Evolutionary conservation across 257 asterid genomes (phyloP), one percentile per base, ranked within the genome.

Genomic region (Plantago major): DNA sequence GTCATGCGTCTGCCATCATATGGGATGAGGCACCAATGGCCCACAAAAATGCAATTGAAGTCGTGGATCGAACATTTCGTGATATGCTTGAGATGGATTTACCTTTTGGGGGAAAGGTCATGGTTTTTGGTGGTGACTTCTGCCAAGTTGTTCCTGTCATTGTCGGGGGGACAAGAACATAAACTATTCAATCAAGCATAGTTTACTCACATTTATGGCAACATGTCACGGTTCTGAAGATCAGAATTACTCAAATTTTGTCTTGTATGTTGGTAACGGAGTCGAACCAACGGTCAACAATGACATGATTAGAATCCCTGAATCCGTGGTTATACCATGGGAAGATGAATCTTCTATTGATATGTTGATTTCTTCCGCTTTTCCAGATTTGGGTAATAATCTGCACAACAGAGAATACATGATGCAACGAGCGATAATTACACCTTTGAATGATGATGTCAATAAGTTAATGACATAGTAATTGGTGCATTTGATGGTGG

Each of bases 41-140:
- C 14, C 33, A 55, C 30, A 16, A 26, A 7, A 54, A 9, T n/a
- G 42, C 59, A 10, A 28, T 54, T 11, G 59, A 54, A 54, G 28
- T 17, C 3, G 16, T 54, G 10, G 59, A 54, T 11, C 59, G 11
- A 15, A 30, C 59, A 9, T 22, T 52, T 0, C 6, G 59, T 10
- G 59, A 26, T 54, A 54, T 9, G 59, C 46, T 6, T 64, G 59
- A 5, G 45, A 15, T 15, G 3, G 11, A 5, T 14, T 33, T 3
- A 50, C 52, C 51, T 10, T 56, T 65, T 17, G 66, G 71, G 9
- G 73, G 68, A 6, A 52, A 68, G 3, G 43, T 64, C 0, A 13
- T 65, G 7, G 46, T 65, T 10, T 46, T 64, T 7, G 42, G 44
- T 6, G 68, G 63, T 9, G 65, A 62, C 14, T 56, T 73, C 0